These are phyloP conservation scores for Neurospora sp. DNA, from an alignment of 2,329 filamentous ascomycete genomes.

Conservation along the genomic window DNA sequence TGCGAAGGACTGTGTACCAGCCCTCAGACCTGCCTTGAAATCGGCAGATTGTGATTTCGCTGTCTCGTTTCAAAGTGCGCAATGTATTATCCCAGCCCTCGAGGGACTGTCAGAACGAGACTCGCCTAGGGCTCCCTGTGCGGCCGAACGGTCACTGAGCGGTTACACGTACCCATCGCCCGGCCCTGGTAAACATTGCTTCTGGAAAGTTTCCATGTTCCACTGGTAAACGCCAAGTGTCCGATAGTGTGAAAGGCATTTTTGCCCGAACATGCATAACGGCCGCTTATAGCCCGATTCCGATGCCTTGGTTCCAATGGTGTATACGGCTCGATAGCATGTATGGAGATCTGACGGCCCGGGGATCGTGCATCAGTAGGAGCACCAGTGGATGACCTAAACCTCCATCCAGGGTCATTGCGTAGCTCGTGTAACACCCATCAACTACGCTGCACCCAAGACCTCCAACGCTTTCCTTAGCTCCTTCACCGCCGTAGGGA, in stretches of 20 bases:
- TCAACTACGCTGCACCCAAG: constrained; percentile 45
- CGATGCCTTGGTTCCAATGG: constrained; percentile 1
- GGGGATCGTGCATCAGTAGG: not conserved
- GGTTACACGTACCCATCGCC: constrained; percentile 1
- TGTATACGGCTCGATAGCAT: constrained; percentile 1
- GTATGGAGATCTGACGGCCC: not conserved
- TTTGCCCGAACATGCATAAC: constrained; percentile 1
- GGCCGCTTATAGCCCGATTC: constrained; percentile 1
- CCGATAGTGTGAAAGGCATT: not conserved
- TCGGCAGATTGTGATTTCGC: constrained; percentile 1
- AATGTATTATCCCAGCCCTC: constrained; percentile 1
- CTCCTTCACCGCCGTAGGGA: constrained; percentile 80
- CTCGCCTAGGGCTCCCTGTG: constrained; percentile 2
- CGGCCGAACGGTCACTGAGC: not conserved
- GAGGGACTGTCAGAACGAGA: not conserved
- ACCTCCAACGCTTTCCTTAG: constrained; percentile 62
- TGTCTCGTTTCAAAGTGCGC: constrained; percentile 6
- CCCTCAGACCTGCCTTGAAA: not conserved
- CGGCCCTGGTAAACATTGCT: not conserved
- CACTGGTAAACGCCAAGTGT: constrained; percentile 3
- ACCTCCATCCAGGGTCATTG: not conserved
- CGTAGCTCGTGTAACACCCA: not conserved
- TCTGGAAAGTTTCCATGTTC: not conserved
- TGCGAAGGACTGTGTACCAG: not conserved
- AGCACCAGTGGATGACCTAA: not conserved